Evolutionary conservation across 768 basidiomycete genomes (phyloP), one percentile per base, ranked within the genome.

Genomic region (Phaeolepiota aurea): DNA sequence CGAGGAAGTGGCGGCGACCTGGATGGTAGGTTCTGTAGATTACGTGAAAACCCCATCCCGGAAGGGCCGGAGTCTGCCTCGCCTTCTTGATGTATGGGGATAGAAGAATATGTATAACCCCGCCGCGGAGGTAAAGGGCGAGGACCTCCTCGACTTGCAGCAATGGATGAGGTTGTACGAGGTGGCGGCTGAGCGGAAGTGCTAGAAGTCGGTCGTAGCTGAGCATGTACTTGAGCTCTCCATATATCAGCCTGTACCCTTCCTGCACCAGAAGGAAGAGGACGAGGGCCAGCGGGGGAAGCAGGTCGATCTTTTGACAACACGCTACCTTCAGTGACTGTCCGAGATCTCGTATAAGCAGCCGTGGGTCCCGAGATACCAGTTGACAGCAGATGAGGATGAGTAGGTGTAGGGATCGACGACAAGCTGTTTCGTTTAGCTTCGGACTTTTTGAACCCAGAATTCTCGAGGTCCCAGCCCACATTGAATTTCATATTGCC

Each of bases 401-500:
- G 48, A 18, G 61, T 45, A 39, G 25, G 40, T 7, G 46, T 39
- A 33, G 49, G 37, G 10, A 43, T 38, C 30, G 47, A 49, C 41
- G 41, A 51, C 45, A 47, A 35, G 45, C 40, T 46, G 32, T 33
- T 51, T 44, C 42, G 49, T 28, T 40, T 44, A 10, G 57, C 51
- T 20, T 58, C 58, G 33, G 64, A 61, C 25, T 56, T 59, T 40
- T 52, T 66, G 12, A 47, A 52, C 31, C 54, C 53, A 14, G 54
- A 48, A 20, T 51, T 50, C 37, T 67, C 61, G 25, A 64, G 51
- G 37, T 64, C 57, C 68, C 68, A 68, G 31, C 61, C 62, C 32
- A 67, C 50, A 36, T 68, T 59, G 47, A 65, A 61, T 22, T 54
- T 59, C 22, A 57, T 44, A 28, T 54, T 60, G 37, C 53, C 55